Base-by-base conservation (phyloP, 805 yeast species). In the Candida boleticola region DNA sequence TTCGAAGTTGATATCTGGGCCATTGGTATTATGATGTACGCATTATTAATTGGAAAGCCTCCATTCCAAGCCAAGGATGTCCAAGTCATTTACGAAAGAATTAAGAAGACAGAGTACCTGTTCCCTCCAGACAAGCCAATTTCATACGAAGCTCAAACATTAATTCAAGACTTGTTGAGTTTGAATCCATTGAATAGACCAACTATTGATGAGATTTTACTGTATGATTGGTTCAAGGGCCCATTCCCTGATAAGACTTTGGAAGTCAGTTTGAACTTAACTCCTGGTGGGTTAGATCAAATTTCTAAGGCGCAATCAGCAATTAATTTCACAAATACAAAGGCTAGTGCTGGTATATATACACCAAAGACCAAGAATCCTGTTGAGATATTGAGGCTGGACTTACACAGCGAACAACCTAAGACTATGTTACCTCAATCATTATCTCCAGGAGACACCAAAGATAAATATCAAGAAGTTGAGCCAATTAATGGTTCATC, bases 1-100 rank as follows among this genome's bases (percentile, higher is more conserved):
- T 90, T 81, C 58, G 97, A 89, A 63, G 97, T 89, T 32, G 99
- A 93, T 63, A 80, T 89, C 46, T 93, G 99, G 99, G 95, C 99
- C 7, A 81, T 89, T 50, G 99, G 99, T 46, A 87, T 93, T 45
- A 93, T 93, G 89, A 76, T 93, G 73, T 93, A 83, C 59, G 97
- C 99, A 6, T 76, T 93, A 65, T 72, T 93, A 39, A 74, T 85
- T 45, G 98, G 98, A 29, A 89, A 89, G 62, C 99, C 99, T 11
- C 99, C 99, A 1, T 93, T 93, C 70, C 99, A 93, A 68, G 88
- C 96, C 29, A 88, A 89, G 58, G 97, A 90, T 60, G 97, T 93
- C 36, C 83, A 89, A 54, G 80, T 84, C 43, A 93, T 93, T 50
- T 93, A 93, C 66, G 95, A 89, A 57, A 79, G 96, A 66, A 93